Evolutionary conservation across 177 flowering plant species (phyloP).

Genomic region (Vitis hybrid): DNA sequence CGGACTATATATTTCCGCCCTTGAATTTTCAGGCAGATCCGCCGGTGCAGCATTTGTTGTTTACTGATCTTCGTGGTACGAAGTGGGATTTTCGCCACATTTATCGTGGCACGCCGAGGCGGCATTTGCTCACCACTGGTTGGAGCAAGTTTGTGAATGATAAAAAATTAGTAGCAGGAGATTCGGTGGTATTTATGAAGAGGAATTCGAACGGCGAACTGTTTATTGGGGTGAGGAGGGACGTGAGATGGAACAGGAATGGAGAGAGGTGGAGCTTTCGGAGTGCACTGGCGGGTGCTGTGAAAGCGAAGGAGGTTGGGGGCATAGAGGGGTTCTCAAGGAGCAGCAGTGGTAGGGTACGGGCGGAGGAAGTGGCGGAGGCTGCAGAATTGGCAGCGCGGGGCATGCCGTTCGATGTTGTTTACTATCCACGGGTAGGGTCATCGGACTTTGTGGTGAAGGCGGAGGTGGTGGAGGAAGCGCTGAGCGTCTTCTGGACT

Average conservation of each 20-base stretch:
- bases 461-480: conserved; percentile 55
- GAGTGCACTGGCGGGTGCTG: conserved; percentile 4
- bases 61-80: conserved; percentile 36
- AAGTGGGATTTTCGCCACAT: conserved; percentile 76
- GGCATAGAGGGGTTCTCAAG: conserved; percentile 17
- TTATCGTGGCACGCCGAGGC: conserved; percentile 77
- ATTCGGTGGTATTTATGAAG: conserved; percentile 69
- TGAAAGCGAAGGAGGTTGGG: conserved; percentile 8
- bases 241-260: conserved; percentile 15
- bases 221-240: conserved; percentile 57
- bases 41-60: conserved; percentile 33
- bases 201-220: conserved; percentile 33
- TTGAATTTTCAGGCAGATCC: conserved; percentile 39
- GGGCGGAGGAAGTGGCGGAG: conserved; percentile 37
- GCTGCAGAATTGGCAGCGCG: conserved; percentile 47
- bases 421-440: conserved; percentile 61
- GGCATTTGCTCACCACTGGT: conserved; percentile 83
- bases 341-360: conserved; percentile 28
- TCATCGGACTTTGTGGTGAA: conserved; percentile 60
- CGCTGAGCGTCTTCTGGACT: conserved; percentile 41
- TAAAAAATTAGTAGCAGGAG: conserved; percentile 75
- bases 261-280: conserved; percentile 25
- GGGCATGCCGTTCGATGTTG: conserved; percentile 54
- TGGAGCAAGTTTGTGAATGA: conserved; percentile 88
- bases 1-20: conserved; percentile 66